phyloP scores from a whole-genome alignment of 495 filamentous ascomycete genomes.

The Lophium mytilinum region DNA sequence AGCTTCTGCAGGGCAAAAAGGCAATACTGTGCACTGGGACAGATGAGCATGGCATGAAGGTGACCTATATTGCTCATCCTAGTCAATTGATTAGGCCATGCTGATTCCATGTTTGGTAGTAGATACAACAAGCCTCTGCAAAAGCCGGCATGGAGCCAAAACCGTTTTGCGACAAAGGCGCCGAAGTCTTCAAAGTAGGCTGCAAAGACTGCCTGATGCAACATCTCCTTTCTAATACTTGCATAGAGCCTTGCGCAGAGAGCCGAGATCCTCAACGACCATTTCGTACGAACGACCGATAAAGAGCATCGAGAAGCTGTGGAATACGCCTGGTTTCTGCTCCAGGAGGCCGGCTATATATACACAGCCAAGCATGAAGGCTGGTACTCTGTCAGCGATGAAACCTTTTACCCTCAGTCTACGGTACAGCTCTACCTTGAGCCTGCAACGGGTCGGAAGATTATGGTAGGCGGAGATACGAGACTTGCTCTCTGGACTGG shows the following conservation, averaged over 20 bases:
- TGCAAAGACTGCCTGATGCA: no score
- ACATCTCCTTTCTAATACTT: conserved; percentile 1
- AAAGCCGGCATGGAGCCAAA: conserved; percentile 54
- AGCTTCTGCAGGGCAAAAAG: conserved; percentile 59
- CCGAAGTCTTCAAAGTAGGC: conserved; percentile 50
- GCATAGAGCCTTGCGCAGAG: conserved; percentile 54
- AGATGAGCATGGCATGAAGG: conserved; percentile 97
- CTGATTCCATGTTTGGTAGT: conserved; percentile 6
- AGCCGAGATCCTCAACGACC: conserved; percentile 62
- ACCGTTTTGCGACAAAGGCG: conserved; percentile 56
- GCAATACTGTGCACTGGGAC: conserved; percentile 83
- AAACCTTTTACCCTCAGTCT: conserved; percentile 83
- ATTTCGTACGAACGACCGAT: conserved; percentile 90
- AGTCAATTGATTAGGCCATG: background rate
- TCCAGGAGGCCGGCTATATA: conserved; percentile 68
- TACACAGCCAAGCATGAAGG: conserved; percentile 83
- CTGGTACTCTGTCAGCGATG: conserved; percentile 95
- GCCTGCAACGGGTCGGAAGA: conserved; percentile 69
- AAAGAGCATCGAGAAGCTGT: conserved; percentile 74
- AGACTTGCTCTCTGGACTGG: background rate
- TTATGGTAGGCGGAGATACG: conserved; percentile 46
- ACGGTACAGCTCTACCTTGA: conserved; percentile 66
- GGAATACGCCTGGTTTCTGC: conserved; percentile 78
- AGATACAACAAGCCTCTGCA: conserved; percentile 77
- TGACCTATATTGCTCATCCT: conserved; percentile 14